Evolutionary conservation across 2,329 filamentous ascomycete species (phyloP).

Genomic region (Diaporthe velutina): DNA sequence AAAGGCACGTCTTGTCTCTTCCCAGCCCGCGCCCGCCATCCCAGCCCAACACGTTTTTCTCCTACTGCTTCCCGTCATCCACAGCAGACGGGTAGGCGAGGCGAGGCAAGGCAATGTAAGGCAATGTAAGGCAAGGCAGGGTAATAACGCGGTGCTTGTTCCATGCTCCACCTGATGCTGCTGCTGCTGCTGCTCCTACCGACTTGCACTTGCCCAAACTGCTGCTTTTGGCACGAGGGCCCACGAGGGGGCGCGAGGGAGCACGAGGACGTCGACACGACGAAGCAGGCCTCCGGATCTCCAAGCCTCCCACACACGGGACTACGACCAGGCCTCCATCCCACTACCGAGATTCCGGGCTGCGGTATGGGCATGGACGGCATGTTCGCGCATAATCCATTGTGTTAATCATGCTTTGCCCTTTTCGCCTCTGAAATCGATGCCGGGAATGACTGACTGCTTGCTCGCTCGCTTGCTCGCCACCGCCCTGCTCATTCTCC

Average conservation of each 20-base stretch:
- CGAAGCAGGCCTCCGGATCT: neutral
- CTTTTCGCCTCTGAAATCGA: neutral
- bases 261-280: neutral
- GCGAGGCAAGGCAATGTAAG: constrained; percentile 24
- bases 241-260: neutral
- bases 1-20: neutral
- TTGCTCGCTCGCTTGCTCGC: neutral
- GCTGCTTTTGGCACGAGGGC: constrained; percentile 10
- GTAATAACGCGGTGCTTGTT: neutral
- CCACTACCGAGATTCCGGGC: constrained; percentile 5
- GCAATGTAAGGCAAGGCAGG: constrained; percentile 8
- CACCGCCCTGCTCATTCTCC: neutral
- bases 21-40: constrained; percentile 17
- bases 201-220: constrained; percentile 6
- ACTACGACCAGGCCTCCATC: neutral
- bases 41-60: constrained; percentile 30
- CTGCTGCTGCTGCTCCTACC: neutral
- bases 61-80: constrained; percentile 33
- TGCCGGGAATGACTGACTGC: neutral
- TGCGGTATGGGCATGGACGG: neutral
- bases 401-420: constrained; percentile 15
- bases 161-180: neutral
- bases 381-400: constrained; percentile 24
- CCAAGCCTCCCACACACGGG: neutral
- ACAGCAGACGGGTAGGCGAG: constrained; percentile 36